A percentile compares a stretch with the other conserved stretches of the same genome.
Evolutionary conservation across 148 eudicot species (phyloP).

Genomic region (Talinum fruticosum): DNA sequence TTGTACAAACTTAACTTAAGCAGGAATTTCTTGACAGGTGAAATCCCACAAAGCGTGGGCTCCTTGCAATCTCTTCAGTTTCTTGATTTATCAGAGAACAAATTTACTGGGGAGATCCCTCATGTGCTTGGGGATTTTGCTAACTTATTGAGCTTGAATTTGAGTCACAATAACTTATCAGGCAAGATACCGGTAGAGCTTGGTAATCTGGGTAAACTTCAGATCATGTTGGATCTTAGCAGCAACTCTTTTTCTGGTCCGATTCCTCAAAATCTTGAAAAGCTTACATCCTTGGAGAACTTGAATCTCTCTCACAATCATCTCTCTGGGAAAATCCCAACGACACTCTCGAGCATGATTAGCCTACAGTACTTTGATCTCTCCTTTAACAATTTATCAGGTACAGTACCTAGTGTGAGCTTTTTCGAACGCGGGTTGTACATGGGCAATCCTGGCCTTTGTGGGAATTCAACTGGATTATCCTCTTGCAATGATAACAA

Average conservation of each 20-base stretch:
- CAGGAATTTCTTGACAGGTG: conserved; percentile 51
- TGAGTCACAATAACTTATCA: conserved; percentile 57
- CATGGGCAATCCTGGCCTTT: conserved; percentile 58
- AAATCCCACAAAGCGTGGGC: conserved; percentile 52
- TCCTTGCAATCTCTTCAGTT: conserved; percentile 37
- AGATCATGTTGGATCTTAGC: conserved; percentile 59
- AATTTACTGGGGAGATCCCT: conserved; percentile 51
- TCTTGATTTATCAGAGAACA: conserved; percentile 69
- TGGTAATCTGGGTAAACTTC: conserved; percentile 48
- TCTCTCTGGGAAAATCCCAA: conserved; percentile 65
- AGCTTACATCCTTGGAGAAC: conserved; percentile 44
- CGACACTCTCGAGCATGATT: conserved; percentile 44
- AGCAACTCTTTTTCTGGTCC: conserved; percentile 60
- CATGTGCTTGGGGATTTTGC: conserved; percentile 44
- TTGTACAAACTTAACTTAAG: conserved; percentile 50
- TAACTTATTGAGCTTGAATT: conserved; percentile 46
- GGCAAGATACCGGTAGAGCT: conserved; percentile 62
- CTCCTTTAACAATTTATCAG: conserved; percentile 63
- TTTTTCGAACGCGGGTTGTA: conserved; percentile 40
- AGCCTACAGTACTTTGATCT: conserved; percentile 58
- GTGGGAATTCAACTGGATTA: conserved; percentile 61
- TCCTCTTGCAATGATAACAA: conserved; percentile 35
- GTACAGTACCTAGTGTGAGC: conserved; percentile 47
- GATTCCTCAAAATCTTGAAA: conserved; percentile 52
- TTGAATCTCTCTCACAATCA: conserved; percentile 73